Base-by-base conservation (phyloP, 163 green algal species). In the Prototheca cutis region DNA sequence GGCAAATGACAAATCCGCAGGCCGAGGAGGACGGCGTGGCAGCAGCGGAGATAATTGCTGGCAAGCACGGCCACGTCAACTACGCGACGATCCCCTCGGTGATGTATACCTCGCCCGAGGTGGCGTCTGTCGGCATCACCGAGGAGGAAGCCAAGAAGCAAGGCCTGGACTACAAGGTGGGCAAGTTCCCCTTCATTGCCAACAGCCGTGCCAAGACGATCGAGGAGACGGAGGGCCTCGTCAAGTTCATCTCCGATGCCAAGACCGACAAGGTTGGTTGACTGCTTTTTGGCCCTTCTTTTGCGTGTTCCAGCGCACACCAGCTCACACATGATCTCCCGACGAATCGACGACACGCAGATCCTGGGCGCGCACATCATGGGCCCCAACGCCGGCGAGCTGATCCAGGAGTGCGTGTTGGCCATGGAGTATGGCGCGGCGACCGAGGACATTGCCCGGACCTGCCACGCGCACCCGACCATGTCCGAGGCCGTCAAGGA, bases 1-100 rank as follows among this genome's bases (percentile, higher is more conserved):
- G 75, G 71, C n/a, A n/a, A n/a, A n/a, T n/a, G n/a, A n/a, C n/a
- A n/a, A n/a, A n/a, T n/a, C n/a, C n/a, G n/a, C n/a, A n/a, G n/a
- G 88, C 93, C 4, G 93, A 99, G 78, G 93, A 99, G 78, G 93
- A 99, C 53, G 93, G 93, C 25, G 81, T 99, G n/a, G 89, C 91
- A 4, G 84, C 78, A 30, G 91, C 94, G 24, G 93, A 99, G 78
- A 84, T 89, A 47, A 82, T 99, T 19, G 86, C 77, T 56, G 84
- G 90, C 59, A 87, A 90, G 61, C 63, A 65, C 13, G 93, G 90
- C 15, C 93, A 99, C 65, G 91, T 99, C 19, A 96, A 98, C 79
- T 99, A 99, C 77, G 81, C 83, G 72, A 96, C 84, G 4, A 87
- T 99, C 27, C 93, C 93, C 3, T 80, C 67, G 66, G 96, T 99